phyloP scores from a whole-genome alignment of 2,329 filamentous ascomycete genomes.

The Lachnellula willkommii region DNA sequence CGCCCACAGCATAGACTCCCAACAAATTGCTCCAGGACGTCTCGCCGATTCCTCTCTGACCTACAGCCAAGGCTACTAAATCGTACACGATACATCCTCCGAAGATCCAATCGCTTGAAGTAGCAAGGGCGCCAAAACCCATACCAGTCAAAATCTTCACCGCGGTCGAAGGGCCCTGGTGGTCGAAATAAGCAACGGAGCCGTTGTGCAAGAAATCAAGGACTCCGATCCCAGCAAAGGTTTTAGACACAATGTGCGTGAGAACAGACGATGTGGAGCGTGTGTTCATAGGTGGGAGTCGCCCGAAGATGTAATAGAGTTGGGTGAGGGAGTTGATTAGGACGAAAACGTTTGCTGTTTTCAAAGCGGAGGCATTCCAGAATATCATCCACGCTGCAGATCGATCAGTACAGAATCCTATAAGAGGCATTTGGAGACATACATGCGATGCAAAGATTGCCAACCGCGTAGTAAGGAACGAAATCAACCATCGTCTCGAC shows the following conservation, averaged over 20 bases:
- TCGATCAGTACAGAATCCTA: background rate
- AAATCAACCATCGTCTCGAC: slow-evolving; percentile 47
- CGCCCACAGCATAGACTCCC: slow-evolving; percentile 45
- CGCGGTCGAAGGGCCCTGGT: slow-evolving; percentile 39
- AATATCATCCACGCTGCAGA: slow-evolving; percentile 53
- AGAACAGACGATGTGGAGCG: slow-evolving; percentile 46
- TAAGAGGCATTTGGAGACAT: slow-evolving; percentile 23
- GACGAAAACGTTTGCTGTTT: slow-evolving; percentile 50
- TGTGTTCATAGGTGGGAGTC: slow-evolving; percentile 45
- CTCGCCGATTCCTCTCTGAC: slow-evolving; percentile 42
- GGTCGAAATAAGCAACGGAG: slow-evolving; percentile 49
- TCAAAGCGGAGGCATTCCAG: slow-evolving; percentile 50
- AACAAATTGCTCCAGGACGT: slow-evolving; percentile 46
- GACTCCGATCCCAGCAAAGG: slow-evolving; percentile 55
- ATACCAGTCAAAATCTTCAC: slow-evolving; percentile 50
- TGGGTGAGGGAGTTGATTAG: slow-evolving; percentile 50
- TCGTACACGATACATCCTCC: slow-evolving; percentile 56
- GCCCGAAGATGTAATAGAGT: slow-evolving; percentile 47
- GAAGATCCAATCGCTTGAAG: slow-evolving; percentile 54
- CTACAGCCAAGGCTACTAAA: slow-evolving; percentile 48
- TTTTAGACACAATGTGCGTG: slow-evolving; percentile 53
- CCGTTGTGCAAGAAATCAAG: slow-evolving; percentile 56
- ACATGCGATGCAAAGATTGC: slow-evolving; percentile 55
- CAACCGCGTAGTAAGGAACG: slow-evolving; percentile 50
- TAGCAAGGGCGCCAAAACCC: slow-evolving; percentile 45